Base-by-base conservation (phyloP, 1,284 basidiomycete species). In the Ceratobasidium sp. region DNA sequence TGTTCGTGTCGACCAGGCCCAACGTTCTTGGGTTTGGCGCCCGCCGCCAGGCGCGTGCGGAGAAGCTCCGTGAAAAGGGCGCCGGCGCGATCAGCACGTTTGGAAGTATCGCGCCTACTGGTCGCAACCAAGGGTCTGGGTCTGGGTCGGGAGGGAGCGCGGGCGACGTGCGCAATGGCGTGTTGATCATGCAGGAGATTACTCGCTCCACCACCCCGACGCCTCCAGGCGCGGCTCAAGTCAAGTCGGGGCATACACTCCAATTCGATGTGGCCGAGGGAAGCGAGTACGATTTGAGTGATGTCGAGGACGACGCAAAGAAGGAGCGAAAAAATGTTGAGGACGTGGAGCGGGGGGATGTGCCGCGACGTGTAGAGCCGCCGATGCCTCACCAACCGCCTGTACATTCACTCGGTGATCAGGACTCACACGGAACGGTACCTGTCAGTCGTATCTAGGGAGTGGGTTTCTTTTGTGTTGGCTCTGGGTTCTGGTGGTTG, bases 1-100 rank as follows among this genome's bases (percentile, higher is more conserved):
- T 75, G 38, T 75, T 75, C 44, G 49, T 73, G 12, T 56, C 73
- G 30, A 75, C 74, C 33, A 66, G 74, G 6, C 74, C 74, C 6
- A 75, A 75, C 67, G 66, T 75, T 12, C 69, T 75, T 48, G 66
- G 66, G 23, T 69, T 69, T 48, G 66, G 66, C 54, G 66, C 66
- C 21, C 66, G 66, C 30, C 51, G 66, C 6, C 66, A 69, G 33
- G 66, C 66, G 14, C 66, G 66, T 12, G 66, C 54, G 18, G 66
- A 69, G 9, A 53, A 54, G 44, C 36, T 69, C 25, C 66, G 54
- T 42, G 66, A 69, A 59, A 56, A 69, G 53, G 66, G 53, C 18
- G 21, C n/a, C 12, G 44, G 25, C 9, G 66, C 40, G 66, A 46
- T 69, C 21, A 69, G 66, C 42, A 69, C 66, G 11, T 69, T 69